Evolutionary conservation across 2,329 filamentous ascomycete genomes (phyloP), one percentile per base, ranked within the genome.

Genomic region (Hypoxylon sp.): DNA sequence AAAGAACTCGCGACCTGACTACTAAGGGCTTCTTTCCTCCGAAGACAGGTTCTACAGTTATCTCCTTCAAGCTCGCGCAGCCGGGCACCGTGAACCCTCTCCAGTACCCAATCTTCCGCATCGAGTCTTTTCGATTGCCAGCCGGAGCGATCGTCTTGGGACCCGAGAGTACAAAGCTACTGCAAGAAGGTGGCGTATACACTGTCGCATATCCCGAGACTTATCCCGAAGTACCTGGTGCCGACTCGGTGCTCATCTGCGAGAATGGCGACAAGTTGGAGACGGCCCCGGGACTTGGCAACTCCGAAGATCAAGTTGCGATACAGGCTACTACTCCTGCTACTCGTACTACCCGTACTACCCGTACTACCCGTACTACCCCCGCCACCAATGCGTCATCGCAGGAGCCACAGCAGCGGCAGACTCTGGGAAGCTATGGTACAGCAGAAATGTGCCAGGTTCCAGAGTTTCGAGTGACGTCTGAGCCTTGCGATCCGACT

Each of bases 71-170:
- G 1, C 9, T 65, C 8, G 20, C 24, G 7, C 30, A 48, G 14
- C 11, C 33, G 14, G 9, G 5, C 11, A 9, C 36, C 18, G 16
- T 46, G 9, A n/a, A n/a, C 7, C 18, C 9, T 28, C 24, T 12
- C 14, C 24, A 26, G 24, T 26, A 26, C 20, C 11, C 30, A 11
- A 12, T 5, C 28, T 26, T 49, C 18, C 24, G 44, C 12, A 14
- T 65, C 4, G 4, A 49, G 1, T 32, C n/a, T 12, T 22, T 65
- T 30, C n/a, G 32, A 38, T 30, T 62, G 14, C 58, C 63, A 16
- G 22, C 40, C 12, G 53, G 53, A 3, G 20, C 28, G 22, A 30
- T 45, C 16, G 26, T 62, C 0, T 1, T 65, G 0, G 16, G 46
- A 16, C 52, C 52, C 5, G 4, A 12, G 0, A 53, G 51, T 4